Evolutionary conservation across 257 asterid genomes (phyloP).

Genomic region (Ilex asprella): DNA sequence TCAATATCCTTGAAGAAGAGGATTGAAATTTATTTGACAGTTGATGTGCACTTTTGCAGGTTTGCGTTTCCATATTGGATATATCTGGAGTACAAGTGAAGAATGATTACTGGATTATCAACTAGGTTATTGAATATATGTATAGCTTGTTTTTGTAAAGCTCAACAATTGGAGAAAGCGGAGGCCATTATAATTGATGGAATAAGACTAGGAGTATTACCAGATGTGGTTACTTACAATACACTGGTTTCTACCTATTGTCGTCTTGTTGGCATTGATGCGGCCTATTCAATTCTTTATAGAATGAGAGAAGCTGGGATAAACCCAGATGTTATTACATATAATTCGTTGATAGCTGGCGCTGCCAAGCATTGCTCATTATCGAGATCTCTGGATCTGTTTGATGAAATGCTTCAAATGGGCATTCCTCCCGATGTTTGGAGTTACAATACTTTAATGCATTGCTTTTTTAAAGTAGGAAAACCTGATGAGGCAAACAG

Average conservation of each 20-base stretch:
- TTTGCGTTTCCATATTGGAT: conserved; percentile 15
- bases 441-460: conserved; percentile 87
- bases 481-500: conserved; percentile 64
- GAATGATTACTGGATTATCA: conserved; percentile 52
- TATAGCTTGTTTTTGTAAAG: conserved; percentile 73
- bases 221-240: conserved; percentile 78
- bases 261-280: conserved; percentile 54
- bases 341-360: conserved; percentile 74
- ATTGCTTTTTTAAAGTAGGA: conserved; percentile 57
- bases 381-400: conserved; percentile 46
- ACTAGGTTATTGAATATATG: conserved; percentile 77
- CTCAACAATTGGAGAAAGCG: conserved; percentile 67
- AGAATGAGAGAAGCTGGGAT: conserved; percentile 85
- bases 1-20: no score
- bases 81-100: conserved; percentile 28
- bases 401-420: conserved; percentile 57
- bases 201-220: conserved; percentile 65
- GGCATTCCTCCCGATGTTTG: conserved; percentile 66
- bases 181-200: conserved; percentile 78
- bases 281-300: conserved; percentile 47
- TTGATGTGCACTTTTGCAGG: conserved; percentile 22
- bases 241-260: conserved; percentile 71
- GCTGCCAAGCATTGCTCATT: conserved; percentile 45
- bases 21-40: not conserved
- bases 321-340: conserved; percentile 60